Conservation (phyloP, 768 basidiomycete species). For the Cystoderma amianthinum region DNA sequence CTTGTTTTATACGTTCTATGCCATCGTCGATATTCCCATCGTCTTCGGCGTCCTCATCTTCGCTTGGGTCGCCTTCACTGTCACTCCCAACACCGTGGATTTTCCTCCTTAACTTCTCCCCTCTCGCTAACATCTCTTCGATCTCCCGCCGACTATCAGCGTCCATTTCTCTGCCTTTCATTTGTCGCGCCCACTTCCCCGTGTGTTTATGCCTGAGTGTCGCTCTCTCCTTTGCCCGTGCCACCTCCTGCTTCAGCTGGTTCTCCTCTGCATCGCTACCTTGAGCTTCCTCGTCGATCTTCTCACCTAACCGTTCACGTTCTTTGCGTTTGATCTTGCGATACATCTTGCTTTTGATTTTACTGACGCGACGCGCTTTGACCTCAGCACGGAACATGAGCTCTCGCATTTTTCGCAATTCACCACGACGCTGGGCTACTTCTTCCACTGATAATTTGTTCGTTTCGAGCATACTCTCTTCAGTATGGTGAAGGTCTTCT, state of each 20-base stretch:
- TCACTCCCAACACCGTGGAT: slow-evolving; percentile 64
- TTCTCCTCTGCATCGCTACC: slow-evolving; percentile 27
- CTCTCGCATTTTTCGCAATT: slow-evolving; percentile 85
- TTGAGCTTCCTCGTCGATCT: slow-evolving; percentile 44
- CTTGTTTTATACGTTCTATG: slow-evolving; percentile 49
- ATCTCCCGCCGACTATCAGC: slow-evolving; percentile 63
- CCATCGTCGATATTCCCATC: slow-evolving; percentile 33
- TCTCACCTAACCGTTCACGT: slow-evolving; percentile 49
- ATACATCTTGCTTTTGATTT: slow-evolving; percentile 96
- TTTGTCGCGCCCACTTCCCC: slow-evolving; percentile 81
- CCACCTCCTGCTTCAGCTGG: slow-evolving; percentile 67
- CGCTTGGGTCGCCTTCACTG: slow-evolving; percentile 43
- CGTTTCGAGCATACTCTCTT: slow-evolving; percentile 66
- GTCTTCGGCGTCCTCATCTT: slow-evolving; percentile 38
- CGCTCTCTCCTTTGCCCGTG: slow-evolving; percentile 83
- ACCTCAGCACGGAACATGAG: slow-evolving; percentile 89
- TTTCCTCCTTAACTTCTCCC: slow-evolving; percentile 71
- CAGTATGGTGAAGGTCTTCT: slow-evolving; percentile 68
- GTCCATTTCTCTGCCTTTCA: slow-evolving; percentile 51
- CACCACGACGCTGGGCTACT: slow-evolving; percentile 70
- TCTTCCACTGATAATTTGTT: slow-evolving; percentile 84
- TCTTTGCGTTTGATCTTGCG: slow-evolving; percentile 79
- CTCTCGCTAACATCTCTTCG: slow-evolving; percentile 77
- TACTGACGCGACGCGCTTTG: slow-evolving; percentile 83
- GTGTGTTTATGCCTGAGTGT: slow-evolving; percentile 85